Evolutionary conservation across 352 stramenopile genomes (phyloP), one percentile per base, ranked within the genome.

Genomic region (Globisporangium sylvaticum): DNA sequence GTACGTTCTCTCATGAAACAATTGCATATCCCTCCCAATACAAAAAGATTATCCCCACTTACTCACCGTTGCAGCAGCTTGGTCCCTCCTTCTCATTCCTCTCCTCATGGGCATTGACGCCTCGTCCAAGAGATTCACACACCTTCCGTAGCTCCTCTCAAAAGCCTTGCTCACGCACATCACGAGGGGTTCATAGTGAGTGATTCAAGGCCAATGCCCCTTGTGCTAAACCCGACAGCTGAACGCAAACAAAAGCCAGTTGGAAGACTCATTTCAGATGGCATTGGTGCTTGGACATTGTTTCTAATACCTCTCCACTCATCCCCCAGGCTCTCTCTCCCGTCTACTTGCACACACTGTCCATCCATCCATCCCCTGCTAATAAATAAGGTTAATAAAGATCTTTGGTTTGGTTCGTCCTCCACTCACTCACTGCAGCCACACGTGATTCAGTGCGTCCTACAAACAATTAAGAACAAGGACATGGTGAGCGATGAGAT

Each of bases 401-500:
- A 61, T 61, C 55, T 61, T n/a, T 14, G 48, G 31, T 37, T 37
- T 54, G 8, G 22, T 31, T 55, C 4, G 48, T 9, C 12, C 12
- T 56, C 48, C 48, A 20, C 20, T 22, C 48, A 55, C 25, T 52
- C 64, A 57, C 34, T 68, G 70, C 15, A 89, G 64, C 81, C 81
- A 89, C 44, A 68, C 69, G 69, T 89, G 81, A 65, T 77, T 73
- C 22, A 89, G 65, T 56, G 81, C 81, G n/a, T 87, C 79, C 48
- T n/a, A n/a, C n/a, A n/a, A n/a, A n/a, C n/a, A n/a, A n/a, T n/a
- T n/a, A n/a, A n/a, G n/a, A n/a, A 57, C 27, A n/a, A 2, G 39
- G 3, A 10, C 5, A 53, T 6, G 20, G 31, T 37, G 15, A 57
- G 12, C 25, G 32, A 44, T 22, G 18, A 58, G 2, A 20, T 44